Conservation (phyloP, 2,329 filamentous ascomycete genomes). For the Corinectria fuckeliana region DNA sequence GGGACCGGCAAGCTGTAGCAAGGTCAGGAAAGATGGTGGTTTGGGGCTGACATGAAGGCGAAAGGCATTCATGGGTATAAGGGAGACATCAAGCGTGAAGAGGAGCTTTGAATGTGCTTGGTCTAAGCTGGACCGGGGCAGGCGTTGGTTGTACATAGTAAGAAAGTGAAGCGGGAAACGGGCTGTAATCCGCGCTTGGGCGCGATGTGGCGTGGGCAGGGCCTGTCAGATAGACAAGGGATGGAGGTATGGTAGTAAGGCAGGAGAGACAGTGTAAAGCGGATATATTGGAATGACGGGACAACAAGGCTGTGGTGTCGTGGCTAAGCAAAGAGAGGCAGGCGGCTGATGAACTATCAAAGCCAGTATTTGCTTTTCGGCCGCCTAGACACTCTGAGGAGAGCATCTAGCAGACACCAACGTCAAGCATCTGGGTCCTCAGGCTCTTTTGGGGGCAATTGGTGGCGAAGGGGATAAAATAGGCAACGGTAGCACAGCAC, state of each 20-base stretch:
- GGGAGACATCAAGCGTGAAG: conserved; percentile 25
- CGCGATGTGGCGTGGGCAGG: conserved; percentile 39
- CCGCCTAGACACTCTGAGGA: neutral
- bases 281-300: neutral
- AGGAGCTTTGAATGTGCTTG: conserved; percentile 24
- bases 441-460: neutral
- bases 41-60: conserved; percentile 12
- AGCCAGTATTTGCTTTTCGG: neutral
- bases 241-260: neutral
- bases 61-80: conserved; percentile 25
- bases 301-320: neutral
- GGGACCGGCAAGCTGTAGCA: conserved; percentile 19
- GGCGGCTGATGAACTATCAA: neutral
- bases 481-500: conserved; percentile 1
- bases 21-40: conserved; percentile 26
- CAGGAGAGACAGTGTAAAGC: conserved; percentile 13
- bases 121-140: conserved; percentile 22
- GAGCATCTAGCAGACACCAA: neutral
- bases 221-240: conserved; percentile 29
- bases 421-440: neutral
- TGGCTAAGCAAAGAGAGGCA: neutral
- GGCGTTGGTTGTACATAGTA: neutral
- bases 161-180: conserved; percentile 32
- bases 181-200: conserved; percentile 37
- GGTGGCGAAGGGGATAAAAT: neutral